Evolutionary conservation across 495 filamentous ascomycete species (phyloP), one percentile per base, ranked within the genome.

Genomic region (Astrothelium subdiscretum): DNA sequence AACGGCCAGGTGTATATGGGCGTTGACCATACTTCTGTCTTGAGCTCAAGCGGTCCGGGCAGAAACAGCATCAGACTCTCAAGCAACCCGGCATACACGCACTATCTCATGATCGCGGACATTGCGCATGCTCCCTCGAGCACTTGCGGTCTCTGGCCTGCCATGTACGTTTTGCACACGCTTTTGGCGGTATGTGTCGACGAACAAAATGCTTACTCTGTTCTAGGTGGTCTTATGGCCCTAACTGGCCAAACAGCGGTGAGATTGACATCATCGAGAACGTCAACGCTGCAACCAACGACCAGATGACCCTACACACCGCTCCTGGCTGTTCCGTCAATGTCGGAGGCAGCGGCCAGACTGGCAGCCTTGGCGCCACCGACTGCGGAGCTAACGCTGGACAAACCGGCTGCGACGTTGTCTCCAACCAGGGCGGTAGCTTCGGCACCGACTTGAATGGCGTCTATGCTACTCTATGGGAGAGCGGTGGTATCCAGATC

Each of bases 401-500:
- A 5, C 73, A 75, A 31, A 32, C 74, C 4, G 87, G 87, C 5
- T 84, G 81, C 65, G 40, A 61, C 32, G 18, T 44, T 42, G 18
- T 32, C 15, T n/a, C 40, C 15, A 58, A 73, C 18, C 27, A 73
- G 61, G 75, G 77, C 31, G 77, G 61, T 52, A 68, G 69, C 62
- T 90, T 84, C 51, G 90, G 88, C 29, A 74, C 76, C 13, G 80
- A 78, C 0, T 92, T 95, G 80, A 96, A 95, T 75, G 91, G 90
- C 59, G 79, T 94, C 2, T 95, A 89, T 66, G 88, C 86, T 2
- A 81, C 87, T 70, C 82, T 90, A 67, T 92, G 90, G 90, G 89
- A 81, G 5, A 77, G 78, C 6, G 63, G 76, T 1, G 78, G 70
- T 54, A 87, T 96, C 70, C 82, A 82, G 60, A 81, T 92, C 51